These are phyloP conservation scores for Radiomyces spectabilis DNA, from an alignment of 192 early-diverging fungal species.

Conservation along the genomic window DNA sequence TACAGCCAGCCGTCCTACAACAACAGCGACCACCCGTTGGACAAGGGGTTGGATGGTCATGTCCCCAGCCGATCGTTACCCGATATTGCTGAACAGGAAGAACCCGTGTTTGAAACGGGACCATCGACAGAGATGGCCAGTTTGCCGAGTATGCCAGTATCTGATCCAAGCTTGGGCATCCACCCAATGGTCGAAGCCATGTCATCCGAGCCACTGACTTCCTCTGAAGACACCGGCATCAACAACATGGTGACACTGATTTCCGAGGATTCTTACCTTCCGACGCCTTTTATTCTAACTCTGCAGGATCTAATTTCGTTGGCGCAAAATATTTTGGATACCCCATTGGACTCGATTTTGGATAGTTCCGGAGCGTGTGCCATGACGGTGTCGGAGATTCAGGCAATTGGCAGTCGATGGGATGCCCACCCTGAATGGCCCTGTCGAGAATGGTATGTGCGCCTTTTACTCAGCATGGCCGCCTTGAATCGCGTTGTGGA, in stretches of 20 bases:
- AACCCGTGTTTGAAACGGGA: too few relatives aligned
- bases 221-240: not conserved
- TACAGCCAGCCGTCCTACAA: not conserved
- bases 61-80: too few relatives aligned
- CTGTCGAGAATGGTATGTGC: constrained; percentile 52
- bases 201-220: not conserved
- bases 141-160: not conserved
- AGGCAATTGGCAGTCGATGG: constrained; percentile 58
- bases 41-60: not conserved
- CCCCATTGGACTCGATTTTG: constrained; percentile 44
- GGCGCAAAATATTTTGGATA: constrained; percentile 70
- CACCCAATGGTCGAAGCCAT: not conserved
- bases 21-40: not conserved
- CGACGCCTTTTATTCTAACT: constrained; percentile 53
- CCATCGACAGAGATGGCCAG: too few relatives aligned
- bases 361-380: constrained; percentile 54
- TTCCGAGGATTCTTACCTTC: constrained; percentile 45
- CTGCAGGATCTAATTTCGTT: constrained; percentile 60
- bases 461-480: constrained; percentile 68
- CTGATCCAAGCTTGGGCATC: not conserved
- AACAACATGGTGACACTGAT: constrained; percentile 30
- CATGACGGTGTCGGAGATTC: constrained; percentile 47
- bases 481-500: constrained; percentile 73
- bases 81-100: not conserved
- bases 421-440: constrained; percentile 57